Percentiles rank a stretch among this genome's conserved stretches.
Evolutionary conservation across 305 asterid genomes (phyloP).

Genomic region (Fraxinus greggii): DNA sequence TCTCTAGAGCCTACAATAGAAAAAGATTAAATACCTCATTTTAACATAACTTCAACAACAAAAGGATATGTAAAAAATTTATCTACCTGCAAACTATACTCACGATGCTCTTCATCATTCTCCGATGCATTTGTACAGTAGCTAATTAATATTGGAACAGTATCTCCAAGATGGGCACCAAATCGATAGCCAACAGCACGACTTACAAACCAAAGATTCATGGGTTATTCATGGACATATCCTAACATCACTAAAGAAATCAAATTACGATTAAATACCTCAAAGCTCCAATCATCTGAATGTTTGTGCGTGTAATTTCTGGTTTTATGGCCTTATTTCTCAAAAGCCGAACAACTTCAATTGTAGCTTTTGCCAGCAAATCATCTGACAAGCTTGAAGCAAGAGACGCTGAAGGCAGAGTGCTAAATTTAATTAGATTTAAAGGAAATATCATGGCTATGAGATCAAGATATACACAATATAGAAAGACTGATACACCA

Average conservation of each 20-base stretch:
- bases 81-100: conserved; percentile 93
- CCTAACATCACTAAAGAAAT: conserved; percentile 16
- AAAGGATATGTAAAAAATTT: conserved; percentile 11
- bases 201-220: conserved; percentile 40
- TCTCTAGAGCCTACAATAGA: conserved; percentile 80
- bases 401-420: conserved; percentile 68
- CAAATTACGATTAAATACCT: conserved; percentile 44
- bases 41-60: not conserved
- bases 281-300: conserved; percentile 97
- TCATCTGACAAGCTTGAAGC: conserved; percentile 98
- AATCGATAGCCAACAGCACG: conserved; percentile 99
- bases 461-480: not conserved
- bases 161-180: conserved; percentile 96
- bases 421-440: conserved; percentile 26
- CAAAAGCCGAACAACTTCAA: conserved; percentile 73
- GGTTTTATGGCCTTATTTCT: conserved; percentile 60
- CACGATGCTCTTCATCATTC: conserved; percentile 98
- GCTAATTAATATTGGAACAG: conserved; percentile 78
- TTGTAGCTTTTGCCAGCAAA: conserved; percentile 84
- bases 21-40: conserved; percentile 7
- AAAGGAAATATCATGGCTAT: conserved; percentile 12
- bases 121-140: conserved; percentile 95
- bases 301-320: conserved; percentile 88
- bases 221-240: conserved; percentile 17
- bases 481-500: not conserved